Percentiles rank a stretch among this genome's conserved stretches.
Evolutionary conservation across 1,284 basidiomycete species (phyloP).

Genomic region (Heterobasidion irregulare): DNA sequence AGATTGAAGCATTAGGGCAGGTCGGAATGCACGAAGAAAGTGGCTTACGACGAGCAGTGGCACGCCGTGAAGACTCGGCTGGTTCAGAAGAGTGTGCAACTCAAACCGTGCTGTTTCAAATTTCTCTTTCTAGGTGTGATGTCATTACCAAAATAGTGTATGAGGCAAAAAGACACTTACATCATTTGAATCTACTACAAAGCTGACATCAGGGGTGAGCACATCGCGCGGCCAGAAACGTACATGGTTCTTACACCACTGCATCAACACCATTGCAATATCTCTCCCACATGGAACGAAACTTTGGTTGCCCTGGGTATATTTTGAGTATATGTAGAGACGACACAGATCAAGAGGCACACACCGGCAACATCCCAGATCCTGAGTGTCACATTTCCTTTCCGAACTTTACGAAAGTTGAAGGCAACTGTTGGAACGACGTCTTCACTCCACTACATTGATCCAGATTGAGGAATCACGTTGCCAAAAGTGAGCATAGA

Average conservation of each 20-base stretch:
- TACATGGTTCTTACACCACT: constrained; percentile 63
- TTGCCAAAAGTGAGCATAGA: not conserved
- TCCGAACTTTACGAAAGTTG: constrained; percentile 79
- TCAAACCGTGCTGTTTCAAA: constrained; percentile 87
- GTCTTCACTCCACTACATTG: constrained; percentile 81
- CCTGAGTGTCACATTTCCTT: constrained; percentile 87
- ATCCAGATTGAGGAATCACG: not conserved
- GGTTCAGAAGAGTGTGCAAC: constrained; percentile 77
- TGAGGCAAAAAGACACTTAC: constrained; percentile 33
- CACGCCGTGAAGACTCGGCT: constrained; percentile 69
- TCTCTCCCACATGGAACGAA: constrained; percentile 90
- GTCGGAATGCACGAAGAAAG: not conserved
- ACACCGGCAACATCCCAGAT: constrained; percentile 90
- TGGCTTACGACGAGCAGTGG: constrained; percentile 75
- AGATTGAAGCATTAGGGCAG: not conserved
- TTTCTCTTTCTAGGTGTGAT: constrained; percentile 52
- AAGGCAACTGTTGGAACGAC: constrained; percentile 93
- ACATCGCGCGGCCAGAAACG: constrained; percentile 7
- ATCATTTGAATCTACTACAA: constrained; percentile 85
- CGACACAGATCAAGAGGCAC: constrained; percentile 11
- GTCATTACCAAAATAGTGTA: not conserved
- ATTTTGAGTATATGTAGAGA: not conserved
- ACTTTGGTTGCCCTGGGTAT: constrained; percentile 78
- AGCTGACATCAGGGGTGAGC: constrained; percentile 38
- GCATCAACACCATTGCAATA: constrained; percentile 95